These are phyloP conservation scores for Leccinum uliginosum DNA, from an alignment of 768 basidiomycete genomes.

Conservation along the genomic window DNA sequence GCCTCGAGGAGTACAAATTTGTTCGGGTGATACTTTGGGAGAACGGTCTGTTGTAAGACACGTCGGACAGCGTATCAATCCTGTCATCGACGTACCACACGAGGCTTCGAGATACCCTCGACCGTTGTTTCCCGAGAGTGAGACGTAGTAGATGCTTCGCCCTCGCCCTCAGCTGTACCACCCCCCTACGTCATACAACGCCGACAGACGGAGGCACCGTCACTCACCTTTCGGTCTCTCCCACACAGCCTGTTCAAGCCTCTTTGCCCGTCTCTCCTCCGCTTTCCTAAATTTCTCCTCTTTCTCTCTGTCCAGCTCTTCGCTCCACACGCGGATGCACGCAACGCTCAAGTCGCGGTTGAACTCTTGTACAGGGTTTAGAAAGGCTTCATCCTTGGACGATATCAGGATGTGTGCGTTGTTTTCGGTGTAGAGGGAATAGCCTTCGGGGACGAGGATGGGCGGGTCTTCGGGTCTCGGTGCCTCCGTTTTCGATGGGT, in stretches of 20 bases:
- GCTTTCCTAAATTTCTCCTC: conserved; percentile 53
- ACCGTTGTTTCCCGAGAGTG: background rate
- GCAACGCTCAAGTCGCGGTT: conserved; percentile 93
- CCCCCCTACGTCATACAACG: background rate
- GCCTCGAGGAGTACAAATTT: conserved; percentile 86
- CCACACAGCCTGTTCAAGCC: conserved; percentile 31
- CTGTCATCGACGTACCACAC: conserved; percentile 18
- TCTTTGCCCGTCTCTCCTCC: conserved; percentile 45
- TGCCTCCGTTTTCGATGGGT: background rate
- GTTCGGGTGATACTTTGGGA: conserved; percentile 49
- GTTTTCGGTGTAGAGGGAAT: conserved; percentile 77
- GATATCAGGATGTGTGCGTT: conserved; percentile 74
- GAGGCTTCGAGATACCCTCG: conserved; percentile 12
- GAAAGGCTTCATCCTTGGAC: conserved; percentile 73
- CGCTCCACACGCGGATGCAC: conserved; percentile 86
- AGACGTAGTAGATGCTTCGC: background rate
- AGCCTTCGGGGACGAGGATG: conserved; percentile 62
- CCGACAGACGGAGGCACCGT: background rate
- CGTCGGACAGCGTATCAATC: background rate
- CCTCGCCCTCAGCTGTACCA: conserved; percentile 2
- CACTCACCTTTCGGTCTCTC: conserved; percentile 46
- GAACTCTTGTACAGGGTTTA: conserved; percentile 98
- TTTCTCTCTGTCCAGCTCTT: conserved; percentile 61
- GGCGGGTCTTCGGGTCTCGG: conserved; percentile 11
- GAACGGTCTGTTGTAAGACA: background rate